Percentiles rank a stretch among this genome's conserved stretches.
These are phyloP conservation scores for Cudoniella acicularis DNA, from an alignment of 495 filamentous ascomycete genomes.

Conservation along the genomic window DNA sequence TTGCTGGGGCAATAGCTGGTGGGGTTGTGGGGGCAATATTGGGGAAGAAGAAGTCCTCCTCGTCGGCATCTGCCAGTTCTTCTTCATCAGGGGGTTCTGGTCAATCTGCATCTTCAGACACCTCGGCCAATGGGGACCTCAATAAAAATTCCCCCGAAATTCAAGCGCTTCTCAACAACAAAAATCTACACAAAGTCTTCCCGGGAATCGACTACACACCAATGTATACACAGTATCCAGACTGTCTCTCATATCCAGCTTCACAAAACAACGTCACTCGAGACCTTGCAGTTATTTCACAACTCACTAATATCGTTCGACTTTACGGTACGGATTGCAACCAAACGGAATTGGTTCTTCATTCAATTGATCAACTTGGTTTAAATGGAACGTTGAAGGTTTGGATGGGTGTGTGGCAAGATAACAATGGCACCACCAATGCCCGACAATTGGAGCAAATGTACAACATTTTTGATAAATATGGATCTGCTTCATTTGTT, in stretches of 20 bases:
- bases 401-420: conserved; percentile 95
- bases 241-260: conserved; percentile 72
- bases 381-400: conserved; percentile 74
- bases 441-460: conserved; percentile 74
- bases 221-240: conserved; percentile 84
- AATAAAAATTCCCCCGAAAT: conserved; percentile 74
- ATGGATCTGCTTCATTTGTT: conserved; percentile 64
- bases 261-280: conserved; percentile 92
- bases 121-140: conserved; percentile 60
- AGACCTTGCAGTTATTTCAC: conserved; percentile 86
- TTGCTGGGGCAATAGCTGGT: conserved; percentile 71
- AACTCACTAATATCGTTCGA: conserved; percentile 84
- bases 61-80: conserved; percentile 9
- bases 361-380: conserved; percentile 70
- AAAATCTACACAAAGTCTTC: conserved; percentile 84
- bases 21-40: conserved; percentile 72
- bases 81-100: conserved; percentile 15
- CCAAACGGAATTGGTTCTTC: conserved; percentile 90
- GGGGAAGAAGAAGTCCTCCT: conserved; percentile 29
- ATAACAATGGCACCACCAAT: conserved; percentile 79
- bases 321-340: conserved; percentile 98
- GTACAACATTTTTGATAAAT: conserved; percentile 71
- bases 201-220: conserved; percentile 97
- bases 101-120: conserved; percentile 40
- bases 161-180: conserved; percentile 73